Percentiles rank a stretch among this genome's conserved stretches.
phyloP scores from a whole-genome alignment of 345 rosid species.

The Bretschneidera sinensis region DNA sequence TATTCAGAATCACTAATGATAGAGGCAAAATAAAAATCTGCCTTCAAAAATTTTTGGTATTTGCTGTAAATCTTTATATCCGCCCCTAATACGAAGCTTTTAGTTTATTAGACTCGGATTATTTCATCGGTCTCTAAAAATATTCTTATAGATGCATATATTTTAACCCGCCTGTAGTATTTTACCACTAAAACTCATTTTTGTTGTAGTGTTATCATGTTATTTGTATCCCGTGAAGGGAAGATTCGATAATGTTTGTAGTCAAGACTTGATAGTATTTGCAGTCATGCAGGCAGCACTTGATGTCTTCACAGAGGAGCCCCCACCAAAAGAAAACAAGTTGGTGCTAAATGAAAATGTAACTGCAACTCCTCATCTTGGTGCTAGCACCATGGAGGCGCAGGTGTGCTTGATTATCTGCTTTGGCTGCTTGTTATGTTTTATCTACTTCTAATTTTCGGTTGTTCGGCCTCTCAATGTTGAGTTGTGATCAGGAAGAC shows the following conservation, averaged over 20 bases:
- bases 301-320: constrained; percentile 50
- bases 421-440: neutral
- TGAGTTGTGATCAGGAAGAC: constrained; percentile 32
- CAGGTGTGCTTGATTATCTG: constrained; percentile 24
- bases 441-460: neutral
- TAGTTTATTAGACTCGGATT: no score
- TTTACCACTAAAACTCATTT: no score
- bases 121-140: no score
- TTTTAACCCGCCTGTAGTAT: no score
- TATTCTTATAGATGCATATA: no score
- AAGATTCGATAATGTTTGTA: no score
- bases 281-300: constrained; percentile 35
- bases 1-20: no score
- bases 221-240: neutral
- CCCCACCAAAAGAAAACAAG: constrained; percentile 35
- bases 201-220: no score
- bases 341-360: constrained; percentile 48
- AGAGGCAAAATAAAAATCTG: no score
- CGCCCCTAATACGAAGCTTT: no score
- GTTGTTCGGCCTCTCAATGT: neutral
- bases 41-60: no score
- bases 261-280: neutral
- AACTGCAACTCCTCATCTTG: constrained; percentile 54
- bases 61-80: no score
- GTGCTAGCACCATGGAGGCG: constrained; percentile 60